Evolutionary conservation across 441 rosid species (phyloP).

Genomic region (Croton setiger): DNA sequence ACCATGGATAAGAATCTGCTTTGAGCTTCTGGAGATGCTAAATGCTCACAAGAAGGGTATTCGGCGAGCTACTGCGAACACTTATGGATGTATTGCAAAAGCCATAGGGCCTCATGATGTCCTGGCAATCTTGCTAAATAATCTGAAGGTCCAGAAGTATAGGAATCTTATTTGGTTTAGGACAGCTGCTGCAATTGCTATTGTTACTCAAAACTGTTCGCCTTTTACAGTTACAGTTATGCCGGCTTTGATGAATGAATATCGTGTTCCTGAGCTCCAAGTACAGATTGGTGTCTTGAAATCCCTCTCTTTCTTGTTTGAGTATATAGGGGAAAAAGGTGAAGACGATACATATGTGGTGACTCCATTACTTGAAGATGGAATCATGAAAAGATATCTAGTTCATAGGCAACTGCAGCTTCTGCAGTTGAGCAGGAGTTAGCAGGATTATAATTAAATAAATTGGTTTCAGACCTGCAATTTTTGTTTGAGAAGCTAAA

Average conservation of each 20-base stretch:
- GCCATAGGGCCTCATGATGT: slow-evolving; percentile 99
- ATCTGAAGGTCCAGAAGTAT: slow-evolving; percentile 96
- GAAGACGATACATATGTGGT: slow-evolving; percentile 96
- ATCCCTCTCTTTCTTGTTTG: slow-evolving; percentile 90
- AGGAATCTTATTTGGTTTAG: slow-evolving; percentile 98
- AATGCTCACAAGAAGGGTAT: slow-evolving; percentile 99
- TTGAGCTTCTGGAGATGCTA: slow-evolving; percentile 98
- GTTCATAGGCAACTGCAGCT: slow-evolving; percentile 99
- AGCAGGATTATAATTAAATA: too few relatives aligned
- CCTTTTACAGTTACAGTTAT: slow-evolving; percentile 73
- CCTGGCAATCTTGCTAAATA: slow-evolving; percentile 90
- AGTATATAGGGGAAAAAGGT: slow-evolving; percentile 98
- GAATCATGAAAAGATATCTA: slow-evolving; percentile 92
- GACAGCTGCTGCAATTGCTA: slow-evolving; percentile 96
- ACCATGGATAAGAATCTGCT: slow-evolving; percentile 89
- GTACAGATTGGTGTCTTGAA: slow-evolving; percentile 97
- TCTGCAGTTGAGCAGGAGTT: slow-evolving; percentile 99
- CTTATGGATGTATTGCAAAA: slow-evolving; percentile 94
- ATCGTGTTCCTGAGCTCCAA: slow-evolving; percentile 91
- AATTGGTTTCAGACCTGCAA: too few relatives aligned
- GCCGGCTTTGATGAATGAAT: slow-evolving; percentile 95
- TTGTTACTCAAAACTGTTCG: slow-evolving; percentile 94
- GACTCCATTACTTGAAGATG: slow-evolving; percentile 95
- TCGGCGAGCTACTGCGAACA: slow-evolving; percentile 91
- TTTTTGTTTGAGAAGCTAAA: too few relatives aligned